Evolutionary conservation across 306 rosid species (phyloP), one percentile per base, ranked within the genome.

Genomic region (Glycyrrhiza uralensis): DNA sequence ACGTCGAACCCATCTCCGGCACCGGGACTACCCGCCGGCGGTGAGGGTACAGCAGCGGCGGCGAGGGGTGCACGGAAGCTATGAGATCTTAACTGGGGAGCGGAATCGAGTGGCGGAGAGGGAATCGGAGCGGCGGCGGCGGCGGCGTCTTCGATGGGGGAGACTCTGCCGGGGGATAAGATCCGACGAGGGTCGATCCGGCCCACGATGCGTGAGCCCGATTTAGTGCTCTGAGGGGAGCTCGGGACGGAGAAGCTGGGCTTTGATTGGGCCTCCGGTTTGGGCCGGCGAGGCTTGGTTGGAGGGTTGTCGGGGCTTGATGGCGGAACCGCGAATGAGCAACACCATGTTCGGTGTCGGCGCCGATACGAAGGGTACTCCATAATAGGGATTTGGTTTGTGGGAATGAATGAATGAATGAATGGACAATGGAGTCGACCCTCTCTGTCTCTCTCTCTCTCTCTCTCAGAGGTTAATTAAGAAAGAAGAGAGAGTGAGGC

Each of bases 101-200:
- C 23, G 2, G 92, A 80, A 46, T 83, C 78, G 77, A 75, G 29
- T 33, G 19, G 30, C 0, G 77, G 66, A 8, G 72, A 60, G 3
- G 74, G 75, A 7, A 30, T 28, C 1, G 65, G 76, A 19, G 18
- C 47, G 50, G 49, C 55, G 14, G 30, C 36, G 2, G 65, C 71
- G 14, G 18, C 47, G 50, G 49, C 55, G 14, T 63, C 80, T 10
- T 92, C 95, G 26, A 92, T 86, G 3, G 98, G 98, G 30, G 96
- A 92, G 20, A 92, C 98, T 56, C 98, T 86, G 0, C 98, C 96
- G 0, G 98, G 96, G 1, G 98, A 93, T 52, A 93, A 82, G 92
- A 92, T 92, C 87, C 94, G 82, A 47, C 98, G 89, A 2, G 92
- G 96, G 83, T 90, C 98, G 76, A 92, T 92, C 51, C 91, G 88